Base-by-base conservation (phyloP, 2,329 filamentous ascomycete species). In the Alternaria infectoria region DNA sequence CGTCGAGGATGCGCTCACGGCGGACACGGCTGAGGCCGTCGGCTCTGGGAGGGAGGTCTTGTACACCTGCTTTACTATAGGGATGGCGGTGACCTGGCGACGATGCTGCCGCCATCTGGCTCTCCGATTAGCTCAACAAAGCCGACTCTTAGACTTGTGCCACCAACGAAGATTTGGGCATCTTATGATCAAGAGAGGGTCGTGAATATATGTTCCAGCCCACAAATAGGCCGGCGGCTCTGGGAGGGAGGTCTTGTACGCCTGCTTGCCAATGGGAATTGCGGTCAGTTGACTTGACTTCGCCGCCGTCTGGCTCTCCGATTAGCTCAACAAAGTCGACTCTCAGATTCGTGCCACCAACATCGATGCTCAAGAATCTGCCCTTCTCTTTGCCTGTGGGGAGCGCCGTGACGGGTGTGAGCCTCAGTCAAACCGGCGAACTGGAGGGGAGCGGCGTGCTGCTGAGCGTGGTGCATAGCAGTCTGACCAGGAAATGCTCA, bases 331-430 rank as follows among this genome's bases (percentile, higher is more conserved):
- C 84, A 67, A 91, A 91, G 28, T 88, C 89, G 26, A 90, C 89
- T 73, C 90, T 84, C 46, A 92, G 81, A 69, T 92, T 91, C 8
- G 89, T 90, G 9, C 90, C 90, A 65, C 90, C 90, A 67, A 88
- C 89, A 71, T 69, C 67, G 59, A 71, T 83, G 67, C 74, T 79
- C 28, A 80, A 69, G 52, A 68, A 70, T 71, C 86, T 85, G 80
- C 91, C 89, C 88, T 89, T 80, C 88, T 90, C 79, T 89, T 32
- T 32, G 28, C 12, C 11, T 6, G 28, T 30, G 28, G 12, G 12
- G 28, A 13, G 28, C 4, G 75, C 75, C 30, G 79, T 81, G 17
- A 81, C 77, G 8, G 79, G 80, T 81, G 47, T 70, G 59, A 23
- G 57, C 21, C 15, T 73, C 71, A 3, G 65, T 62, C 49, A 73